Evolutionary conservation across 139 green algal species (phyloP).

Genomic region (Limnomonas spitsbergensis): DNA sequence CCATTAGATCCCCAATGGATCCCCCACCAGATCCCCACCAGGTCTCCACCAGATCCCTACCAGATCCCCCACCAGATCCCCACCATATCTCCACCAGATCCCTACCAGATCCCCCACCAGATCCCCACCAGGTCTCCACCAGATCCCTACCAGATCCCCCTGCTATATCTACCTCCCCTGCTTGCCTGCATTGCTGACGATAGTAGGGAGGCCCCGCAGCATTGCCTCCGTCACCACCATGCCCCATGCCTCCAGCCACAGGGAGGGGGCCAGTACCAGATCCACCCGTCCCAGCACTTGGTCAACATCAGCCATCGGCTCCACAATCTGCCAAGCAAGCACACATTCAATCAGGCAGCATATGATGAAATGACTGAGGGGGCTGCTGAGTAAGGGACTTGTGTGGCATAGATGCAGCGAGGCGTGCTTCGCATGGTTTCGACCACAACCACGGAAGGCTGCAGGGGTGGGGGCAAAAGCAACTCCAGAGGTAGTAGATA

Average conservation of each 20-base stretch:
- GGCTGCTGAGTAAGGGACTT: neutral
- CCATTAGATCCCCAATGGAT: too few species aligned
- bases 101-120: too few species aligned
- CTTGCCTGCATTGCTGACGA: constrained; percentile 35
- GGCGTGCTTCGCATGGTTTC: too few species aligned
- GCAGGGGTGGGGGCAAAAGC: too few species aligned
- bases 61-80: neutral
- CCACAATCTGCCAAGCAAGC: constrained; percentile 25
- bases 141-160: too few species aligned
- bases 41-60: neutral
- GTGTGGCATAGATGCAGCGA: too few species aligned
- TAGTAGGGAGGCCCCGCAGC: constrained; percentile 34
- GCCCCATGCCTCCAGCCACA: constrained; percentile 56
- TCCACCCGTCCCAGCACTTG: constrained; percentile 19
- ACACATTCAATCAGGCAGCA: neutral
- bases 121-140: too few species aligned
- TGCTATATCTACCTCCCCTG: neutral
- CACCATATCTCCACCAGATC: neutral
- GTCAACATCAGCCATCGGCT: constrained; percentile 25
- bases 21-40: too few species aligned
- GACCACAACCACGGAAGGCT: too few species aligned
- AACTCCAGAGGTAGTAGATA: too few species aligned
- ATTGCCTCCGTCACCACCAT: constrained; percentile 49
- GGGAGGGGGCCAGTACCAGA: constrained; percentile 40
- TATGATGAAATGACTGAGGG: neutral